These are phyloP conservation scores for Leccinum pachyderme DNA, from an alignment of 1,284 basidiomycete species.

Conservation along the genomic window DNA sequence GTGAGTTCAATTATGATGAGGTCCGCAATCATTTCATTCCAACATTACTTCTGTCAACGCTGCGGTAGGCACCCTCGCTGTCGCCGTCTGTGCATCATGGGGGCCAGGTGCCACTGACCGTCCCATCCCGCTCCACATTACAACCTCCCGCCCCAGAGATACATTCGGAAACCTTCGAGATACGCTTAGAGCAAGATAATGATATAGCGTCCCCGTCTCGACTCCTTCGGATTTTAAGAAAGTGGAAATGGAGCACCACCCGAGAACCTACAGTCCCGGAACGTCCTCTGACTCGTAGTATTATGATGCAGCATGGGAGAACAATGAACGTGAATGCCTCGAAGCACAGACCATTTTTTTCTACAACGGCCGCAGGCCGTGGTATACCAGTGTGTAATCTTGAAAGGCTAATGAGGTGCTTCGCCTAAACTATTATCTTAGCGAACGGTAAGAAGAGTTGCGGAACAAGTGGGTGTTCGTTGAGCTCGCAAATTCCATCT, in stretches of 20 bases:
- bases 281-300: background rate
- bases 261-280: background rate
- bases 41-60: background rate
- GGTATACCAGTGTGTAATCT: background rate
- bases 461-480: background rate
- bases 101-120: background rate
- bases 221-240: background rate
- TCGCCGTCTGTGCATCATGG: background rate
- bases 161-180: background rate
- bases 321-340: background rate
- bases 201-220: background rate
- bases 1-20: background rate
- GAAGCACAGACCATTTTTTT: background rate
- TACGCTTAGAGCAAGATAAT: background rate
- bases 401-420: too few species aligned
- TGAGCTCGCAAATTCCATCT: background rate
- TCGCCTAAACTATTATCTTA: too few species aligned
- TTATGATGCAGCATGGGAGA: too few species aligned
- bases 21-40: background rate
- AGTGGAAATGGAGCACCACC: background rate
- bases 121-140: background rate
- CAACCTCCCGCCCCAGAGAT: background rate
- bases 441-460: too few species aligned
- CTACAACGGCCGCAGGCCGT: background rate
- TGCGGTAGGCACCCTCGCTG: background rate